Percentiles rank a stretch among this genome's conserved stretches.
Conservation (phyloP, 2,329 filamentous ascomycete species). For the Eurotiales sp. region DNA sequence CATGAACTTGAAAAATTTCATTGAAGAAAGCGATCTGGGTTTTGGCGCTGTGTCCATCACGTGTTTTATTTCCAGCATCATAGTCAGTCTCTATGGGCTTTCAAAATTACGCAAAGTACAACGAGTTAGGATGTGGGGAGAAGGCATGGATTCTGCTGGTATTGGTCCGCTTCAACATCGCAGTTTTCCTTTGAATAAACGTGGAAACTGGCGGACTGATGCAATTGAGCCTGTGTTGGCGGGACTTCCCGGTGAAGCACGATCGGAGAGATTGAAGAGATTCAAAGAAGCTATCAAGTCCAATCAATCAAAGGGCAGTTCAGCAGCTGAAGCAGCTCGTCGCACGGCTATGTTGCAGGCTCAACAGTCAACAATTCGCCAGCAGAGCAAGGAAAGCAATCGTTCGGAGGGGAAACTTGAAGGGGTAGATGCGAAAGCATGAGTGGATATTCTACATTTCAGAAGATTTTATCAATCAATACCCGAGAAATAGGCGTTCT, state of each 20-base stretch:
- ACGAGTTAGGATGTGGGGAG: slow-evolving; percentile 80
- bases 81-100: slow-evolving; percentile 81
- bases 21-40: slow-evolving; percentile 87
- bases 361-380: background rate
- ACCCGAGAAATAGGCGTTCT: slow-evolving; percentile 5
- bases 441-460: background rate
- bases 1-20: slow-evolving; percentile 98
- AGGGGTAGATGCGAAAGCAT: slow-evolving; percentile 1
- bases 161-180: slow-evolving; percentile 27
- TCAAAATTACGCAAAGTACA: slow-evolving; percentile 80
- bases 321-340: slow-evolving; percentile 16
- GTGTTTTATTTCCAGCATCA: slow-evolving; percentile 67
- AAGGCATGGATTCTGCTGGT: slow-evolving; percentile 39
- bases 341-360: slow-evolving; percentile 4
- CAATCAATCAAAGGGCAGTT: slow-evolving; percentile 15
- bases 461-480: background rate
- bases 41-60: slow-evolving; percentile 71
- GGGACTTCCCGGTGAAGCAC: slow-evolving; percentile 36
- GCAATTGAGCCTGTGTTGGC: slow-evolving; percentile 40
- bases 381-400: background rate
- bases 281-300: slow-evolving; percentile 29
- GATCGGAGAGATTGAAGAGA: slow-evolving; percentile 34
- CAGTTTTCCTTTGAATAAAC: slow-evolving; percentile 22
- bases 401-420: background rate
- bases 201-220: slow-evolving; percentile 42